Evolutionary conservation across 1,139 yeast genomes (phyloP), one percentile per base, ranked within the genome.

Genomic region (Blastobotrys aristatus): DNA sequence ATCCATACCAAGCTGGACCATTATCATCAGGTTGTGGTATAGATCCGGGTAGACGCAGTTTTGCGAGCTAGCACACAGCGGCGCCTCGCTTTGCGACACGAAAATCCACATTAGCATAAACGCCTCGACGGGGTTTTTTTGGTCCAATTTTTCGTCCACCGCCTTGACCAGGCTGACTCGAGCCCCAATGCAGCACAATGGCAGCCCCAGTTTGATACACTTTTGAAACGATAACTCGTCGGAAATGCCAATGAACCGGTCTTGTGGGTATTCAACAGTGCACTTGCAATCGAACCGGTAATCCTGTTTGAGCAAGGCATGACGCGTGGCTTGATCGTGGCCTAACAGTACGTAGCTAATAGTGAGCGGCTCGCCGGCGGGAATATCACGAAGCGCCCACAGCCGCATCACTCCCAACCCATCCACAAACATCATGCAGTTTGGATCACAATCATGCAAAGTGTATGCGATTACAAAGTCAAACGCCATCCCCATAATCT

Each of bases 251-350:
- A 10, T 5, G 27, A 6, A 24, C 27, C 10, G 8, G 20, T 36
- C 40, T 3, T 36, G 40, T 8, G 40, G 40, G 29, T 36, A 36
- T 36, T 21, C 14, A 4, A 36, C 29, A 3, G 17, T 22, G 16
- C 43, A 39, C 13, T 26, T 10, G 33, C 50, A 47, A 6, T 33
- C 31, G 27, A 47, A 47, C 18, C 38, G 44, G 37, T 31, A 43
- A n/a, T 22, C 24, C 3, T 22, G 27, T 18, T 14, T 20, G n/a
- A 47, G 42, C n/a, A 14, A 22, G 3, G 14, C 26, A 14, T 34
- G 46, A 8, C 50, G 40, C 22, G n/a, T n/a, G 10, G n/a, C 18
- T 3, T 20, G 29, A 4, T 16, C 17, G n/a, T 32, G 32, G 14
- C 30, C 31, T 8, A 29, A 4, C 13, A 31, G n/a, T 2, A 21